A percentile compares a stretch with the other conserved stretches of the same genome.
These are phyloP conservation scores for Curvularia sp. DNA, from an alignment of 2,329 filamentous ascomycete genomes.

Conservation along the genomic window DNA sequence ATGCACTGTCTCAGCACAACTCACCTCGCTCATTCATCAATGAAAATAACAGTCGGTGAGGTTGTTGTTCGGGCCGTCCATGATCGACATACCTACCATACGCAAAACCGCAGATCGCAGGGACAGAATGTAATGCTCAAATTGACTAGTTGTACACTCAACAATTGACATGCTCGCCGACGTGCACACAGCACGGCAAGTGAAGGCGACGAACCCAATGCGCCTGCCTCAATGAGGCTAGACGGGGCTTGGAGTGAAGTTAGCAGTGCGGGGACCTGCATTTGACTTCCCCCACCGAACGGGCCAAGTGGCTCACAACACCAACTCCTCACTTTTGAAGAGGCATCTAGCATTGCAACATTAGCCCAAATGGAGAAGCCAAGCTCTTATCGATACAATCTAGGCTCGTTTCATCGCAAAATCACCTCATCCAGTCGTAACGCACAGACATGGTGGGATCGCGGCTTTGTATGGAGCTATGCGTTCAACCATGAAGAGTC, in stretches of 20 bases:
- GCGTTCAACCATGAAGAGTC: conserved; percentile 80
- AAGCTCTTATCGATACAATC: conserved; percentile 55
- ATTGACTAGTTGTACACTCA: background rate
- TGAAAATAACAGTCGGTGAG: background rate
- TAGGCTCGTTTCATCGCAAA: conserved; percentile 64
- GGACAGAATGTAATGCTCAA: background rate
- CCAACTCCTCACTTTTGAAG: background rate
- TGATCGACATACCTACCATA: background rate
- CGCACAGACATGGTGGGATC: conserved; percentile 72
- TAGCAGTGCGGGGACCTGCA: conserved; percentile 5
- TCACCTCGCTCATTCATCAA: background rate
- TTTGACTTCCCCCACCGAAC: background rate
- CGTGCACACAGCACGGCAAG: background rate
- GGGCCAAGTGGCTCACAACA: background rate
- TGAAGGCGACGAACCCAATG: background rate
- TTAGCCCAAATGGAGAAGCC: conserved; percentile 8
- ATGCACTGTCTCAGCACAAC: background rate
- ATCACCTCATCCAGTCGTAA: conserved; percentile 61
- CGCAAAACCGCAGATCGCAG: background rate
- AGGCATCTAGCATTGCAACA: background rate
- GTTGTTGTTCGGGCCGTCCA: background rate
- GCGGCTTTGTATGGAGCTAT: conserved; percentile 76
- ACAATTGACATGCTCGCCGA: background rate
- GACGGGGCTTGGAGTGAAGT: background rate
- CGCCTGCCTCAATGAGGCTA: conserved; percentile 1